Evolutionary conservation across 1,284 basidiomycete genomes (phyloP).

Genomic region (Moniliella sp.): DNA sequence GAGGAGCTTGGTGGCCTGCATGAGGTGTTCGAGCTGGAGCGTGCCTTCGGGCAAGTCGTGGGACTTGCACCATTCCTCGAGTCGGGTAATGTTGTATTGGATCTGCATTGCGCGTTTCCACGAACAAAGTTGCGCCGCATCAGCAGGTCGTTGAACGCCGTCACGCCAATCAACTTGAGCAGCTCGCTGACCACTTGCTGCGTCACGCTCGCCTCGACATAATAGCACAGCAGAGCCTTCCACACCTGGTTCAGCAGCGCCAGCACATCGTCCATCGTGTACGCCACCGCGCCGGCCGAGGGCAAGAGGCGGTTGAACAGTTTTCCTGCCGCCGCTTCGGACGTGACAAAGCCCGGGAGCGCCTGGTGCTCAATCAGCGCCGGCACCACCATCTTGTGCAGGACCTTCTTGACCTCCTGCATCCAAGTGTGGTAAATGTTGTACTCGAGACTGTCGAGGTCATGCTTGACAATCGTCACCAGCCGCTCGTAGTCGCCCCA

Average conservation of each 20-base stretch:
- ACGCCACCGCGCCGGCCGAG: constrained; percentile 63
- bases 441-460: constrained; percentile 90
- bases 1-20: constrained; percentile 2
- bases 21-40: constrained; percentile 2
- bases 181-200: constrained; percentile 91
- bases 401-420: constrained; percentile 86
- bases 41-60: constrained; percentile 2
- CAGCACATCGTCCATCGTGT: constrained; percentile 93
- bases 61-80: constrained; percentile 2
- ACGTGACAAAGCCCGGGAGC: constrained; percentile 87
- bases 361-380: constrained; percentile 93
- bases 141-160: constrained; percentile 83
- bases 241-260: constrained; percentile 92
- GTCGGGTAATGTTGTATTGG: constrained; percentile 25
- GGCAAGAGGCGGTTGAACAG: constrained; percentile 71
- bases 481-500: constrained; percentile 93
- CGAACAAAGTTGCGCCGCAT: constrained; percentile 96
- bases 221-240: constrained; percentile 93
- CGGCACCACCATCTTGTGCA: constrained; percentile 94
- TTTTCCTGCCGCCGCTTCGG: constrained; percentile 60
- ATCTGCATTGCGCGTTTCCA: constrained; percentile 64
- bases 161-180: constrained; percentile 78
- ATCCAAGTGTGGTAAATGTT: constrained; percentile 99
- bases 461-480: constrained; percentile 91
- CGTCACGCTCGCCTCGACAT: constrained; percentile 90